Base-by-base conservation (phyloP, 1,284 basidiomycete genomes). In the Ceratobasidium sp. region DNA sequence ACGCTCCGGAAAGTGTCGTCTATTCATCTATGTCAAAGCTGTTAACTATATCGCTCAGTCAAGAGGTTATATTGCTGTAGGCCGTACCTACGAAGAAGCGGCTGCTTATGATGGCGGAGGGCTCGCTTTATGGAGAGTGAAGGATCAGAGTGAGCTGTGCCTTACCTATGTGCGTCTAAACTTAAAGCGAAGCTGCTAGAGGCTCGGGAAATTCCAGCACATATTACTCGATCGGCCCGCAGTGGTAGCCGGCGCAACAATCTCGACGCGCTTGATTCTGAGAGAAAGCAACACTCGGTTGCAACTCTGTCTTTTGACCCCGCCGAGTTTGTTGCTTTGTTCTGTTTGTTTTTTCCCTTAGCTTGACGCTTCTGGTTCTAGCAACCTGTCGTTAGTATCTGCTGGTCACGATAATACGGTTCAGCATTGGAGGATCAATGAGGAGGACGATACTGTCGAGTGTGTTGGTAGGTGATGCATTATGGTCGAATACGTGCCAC, bases 21-120 rank as follows among this genome's bases (percentile, higher is more conserved):
- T 7, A 17, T 27, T 53, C 15, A 67, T 15, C 3, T 38, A 22
- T 22, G 17, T 3, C 8, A 2, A 20, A 67, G 62, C 62, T 13
- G 62, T 67, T 20, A 67, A 67, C n/a, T 67, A 35, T 32, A 67
- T 67, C 31, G 35, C 62, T 31, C 62, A 67, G 34, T 27, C 62
- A 6, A 67, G 31, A 32, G 62, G 62, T 6, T 67, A 54, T 22
- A 38, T 67, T 42, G 62, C 62, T 32, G 50, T 67, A 7, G 62
- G 62, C 15, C 49, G 62, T 54, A 54, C 62, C 17, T 54, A 67
- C 27, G 62, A 67, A 54, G 62, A 67, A 12, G 34, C 34, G 35
- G 49, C 40, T 13, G 50, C 50, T 25, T 67, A 54, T 40, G 62
- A 67, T 27, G 62, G 62, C 1, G 62, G 62, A 12, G 62, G 62